Percentiles rank a stretch among this genome's conserved stretches.
Evolutionary conservation across 2,329 filamentous ascomycete species (phyloP).

Genomic region (Penicillium italicum): DNA sequence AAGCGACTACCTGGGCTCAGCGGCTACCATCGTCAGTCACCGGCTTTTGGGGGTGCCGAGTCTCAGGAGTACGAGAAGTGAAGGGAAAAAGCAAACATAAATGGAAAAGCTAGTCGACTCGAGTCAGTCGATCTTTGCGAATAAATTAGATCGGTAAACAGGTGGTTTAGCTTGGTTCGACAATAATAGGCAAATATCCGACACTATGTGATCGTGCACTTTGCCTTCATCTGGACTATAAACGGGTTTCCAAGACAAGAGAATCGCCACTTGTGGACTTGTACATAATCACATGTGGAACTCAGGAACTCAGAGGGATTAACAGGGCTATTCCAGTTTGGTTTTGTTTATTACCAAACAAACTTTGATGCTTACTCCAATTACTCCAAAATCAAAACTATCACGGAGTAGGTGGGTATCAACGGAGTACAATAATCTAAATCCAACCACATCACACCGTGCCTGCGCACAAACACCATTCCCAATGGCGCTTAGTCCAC

Average conservation of each 20-base stretch:
- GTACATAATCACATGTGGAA: background rate
- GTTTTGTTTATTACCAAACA: background rate
- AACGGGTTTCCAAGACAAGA: background rate
- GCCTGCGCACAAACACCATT: conserved; percentile 5
- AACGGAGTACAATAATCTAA: background rate
- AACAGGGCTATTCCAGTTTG: background rate
- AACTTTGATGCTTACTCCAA: background rate
- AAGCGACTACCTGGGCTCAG: background rate
- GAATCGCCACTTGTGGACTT: background rate
- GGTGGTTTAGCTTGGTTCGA: no score
- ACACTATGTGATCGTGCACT: background rate
- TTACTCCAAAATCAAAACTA: background rate
- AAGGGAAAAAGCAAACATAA: background rate
- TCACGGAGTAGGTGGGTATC: background rate
- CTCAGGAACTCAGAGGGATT: background rate
- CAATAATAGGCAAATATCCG: background rate
- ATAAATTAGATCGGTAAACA: background rate
- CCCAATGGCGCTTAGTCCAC: background rate
- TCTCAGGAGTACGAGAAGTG: background rate
- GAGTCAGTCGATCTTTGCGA: background rate
- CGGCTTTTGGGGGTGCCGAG: background rate
- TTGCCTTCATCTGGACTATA: background rate
- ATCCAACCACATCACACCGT: background rate
- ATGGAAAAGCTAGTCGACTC: background rate
- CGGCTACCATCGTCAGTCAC: conserved; percentile 3